Conservation (phyloP, 73 alveolate species). For the Stentor coeruleus region DNA sequence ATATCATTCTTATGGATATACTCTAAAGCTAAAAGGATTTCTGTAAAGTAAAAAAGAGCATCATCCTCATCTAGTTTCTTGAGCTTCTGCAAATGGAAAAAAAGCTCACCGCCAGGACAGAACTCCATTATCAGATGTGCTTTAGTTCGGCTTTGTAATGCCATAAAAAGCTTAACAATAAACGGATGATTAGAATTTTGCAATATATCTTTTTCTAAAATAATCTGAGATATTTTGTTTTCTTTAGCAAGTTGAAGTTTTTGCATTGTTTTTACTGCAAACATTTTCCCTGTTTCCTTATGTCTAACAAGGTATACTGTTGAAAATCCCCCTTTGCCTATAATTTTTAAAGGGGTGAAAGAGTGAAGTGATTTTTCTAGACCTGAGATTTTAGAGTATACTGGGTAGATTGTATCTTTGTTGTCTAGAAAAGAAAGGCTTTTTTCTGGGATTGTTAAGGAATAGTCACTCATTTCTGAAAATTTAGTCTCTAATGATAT, state of each 20-base stretch:
- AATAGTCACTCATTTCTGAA: background rate
- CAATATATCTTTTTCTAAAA: constrained; percentile 88
- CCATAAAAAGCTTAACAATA: constrained; percentile 85
- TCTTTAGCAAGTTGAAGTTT: constrained; percentile 77
- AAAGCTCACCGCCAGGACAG: constrained; percentile 89
- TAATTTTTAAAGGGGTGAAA: constrained; percentile 42
- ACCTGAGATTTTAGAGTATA: background rate
- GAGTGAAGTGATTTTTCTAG: background rate
- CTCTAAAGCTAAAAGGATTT: constrained; percentile 80
- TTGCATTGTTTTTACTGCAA: constrained; percentile 82
- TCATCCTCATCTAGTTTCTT: constrained; percentile 61
- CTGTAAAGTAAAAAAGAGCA: constrained; percentile 84
- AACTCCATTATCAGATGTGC: constrained; percentile 83
- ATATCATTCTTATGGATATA: constrained; percentile 78
- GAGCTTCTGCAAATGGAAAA: constrained; percentile 51
- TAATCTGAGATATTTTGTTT: constrained; percentile 77
- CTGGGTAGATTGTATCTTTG: background rate
- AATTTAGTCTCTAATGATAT: background rate
- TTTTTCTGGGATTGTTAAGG: background rate
- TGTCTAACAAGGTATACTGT: constrained; percentile 73
- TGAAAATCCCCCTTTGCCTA: constrained; percentile 87
- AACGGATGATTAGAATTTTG: constrained; percentile 85
- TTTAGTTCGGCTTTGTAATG: constrained; percentile 83
- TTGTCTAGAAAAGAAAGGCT: background rate
- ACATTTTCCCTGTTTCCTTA: constrained; percentile 46